phyloP scores from a whole-genome alignment of 2,329 filamentous ascomycete species.

The Diaporthe destruens region DNA sequence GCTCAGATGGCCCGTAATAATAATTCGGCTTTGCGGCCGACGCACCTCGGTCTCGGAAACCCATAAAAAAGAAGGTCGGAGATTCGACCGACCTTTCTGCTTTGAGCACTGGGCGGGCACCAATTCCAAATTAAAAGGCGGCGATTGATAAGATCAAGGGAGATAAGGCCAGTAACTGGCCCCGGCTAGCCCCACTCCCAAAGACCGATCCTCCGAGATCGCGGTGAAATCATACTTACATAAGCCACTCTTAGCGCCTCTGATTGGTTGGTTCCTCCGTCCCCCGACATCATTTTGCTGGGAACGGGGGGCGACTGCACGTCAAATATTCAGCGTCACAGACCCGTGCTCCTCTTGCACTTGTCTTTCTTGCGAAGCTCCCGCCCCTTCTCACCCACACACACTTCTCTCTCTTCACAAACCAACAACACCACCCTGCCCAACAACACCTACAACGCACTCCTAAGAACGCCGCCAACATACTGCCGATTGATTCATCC shows the following conservation, averaged over 20 bases:
- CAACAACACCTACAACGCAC: slow-evolving; percentile 18
- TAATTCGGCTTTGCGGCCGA: slow-evolving; percentile 8
- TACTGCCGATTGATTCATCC: slow-evolving; percentile 5
- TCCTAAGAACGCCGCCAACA: not conserved
- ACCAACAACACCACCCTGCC: slow-evolving; percentile 3
- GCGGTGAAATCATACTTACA: slow-evolving; percentile 25
- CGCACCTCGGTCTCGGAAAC: slow-evolving; percentile 27
- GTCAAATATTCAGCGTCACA: slow-evolving; percentile 38
- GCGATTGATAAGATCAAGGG: slow-evolving; percentile 36
- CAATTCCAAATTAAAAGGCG: slow-evolving; percentile 32
- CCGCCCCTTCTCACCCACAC: slow-evolving; percentile 10
- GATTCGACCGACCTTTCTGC: slow-evolving; percentile 20
- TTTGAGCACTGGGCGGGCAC: slow-evolving; percentile 13
- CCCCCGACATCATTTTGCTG: slow-evolving; percentile 36
- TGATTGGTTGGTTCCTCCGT: slow-evolving; percentile 17
- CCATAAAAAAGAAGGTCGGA: slow-evolving; percentile 30
- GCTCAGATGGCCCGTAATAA: not conserved
- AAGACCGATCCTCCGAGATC: slow-evolving; percentile 37
- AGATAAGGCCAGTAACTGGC: not conserved
- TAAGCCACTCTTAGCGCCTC: rapidly evolving
- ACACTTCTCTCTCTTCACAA: not conserved
- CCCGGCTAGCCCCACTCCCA: slow-evolving; percentile 21
- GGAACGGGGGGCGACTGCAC: slow-evolving; percentile 29
- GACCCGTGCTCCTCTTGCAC: slow-evolving; percentile 18
- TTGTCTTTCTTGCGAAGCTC: slow-evolving; percentile 10